Conservation (phyloP, 768 basidiomycete species). For the Daedaleopsis sinensis region DNA sequence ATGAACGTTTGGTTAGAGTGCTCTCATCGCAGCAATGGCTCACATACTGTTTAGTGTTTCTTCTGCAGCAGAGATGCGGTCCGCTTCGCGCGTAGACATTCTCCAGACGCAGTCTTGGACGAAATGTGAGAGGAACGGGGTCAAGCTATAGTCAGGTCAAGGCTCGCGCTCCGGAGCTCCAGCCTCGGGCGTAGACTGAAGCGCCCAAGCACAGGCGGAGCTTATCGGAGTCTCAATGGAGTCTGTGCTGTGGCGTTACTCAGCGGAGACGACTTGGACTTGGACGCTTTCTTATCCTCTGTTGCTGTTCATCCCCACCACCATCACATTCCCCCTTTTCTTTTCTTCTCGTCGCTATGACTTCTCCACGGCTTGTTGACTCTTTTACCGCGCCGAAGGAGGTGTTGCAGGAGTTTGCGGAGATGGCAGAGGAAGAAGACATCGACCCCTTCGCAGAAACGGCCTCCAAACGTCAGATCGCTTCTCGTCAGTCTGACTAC, state of each 20-base stretch:
- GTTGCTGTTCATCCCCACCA: not conserved
- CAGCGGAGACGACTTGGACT: not conserved
- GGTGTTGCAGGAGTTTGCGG: conserved; percentile 89
- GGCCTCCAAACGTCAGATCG: conserved; percentile 91
- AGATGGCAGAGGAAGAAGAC: conserved; percentile 92
- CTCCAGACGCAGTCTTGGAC: not conserved
- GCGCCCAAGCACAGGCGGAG: not conserved
- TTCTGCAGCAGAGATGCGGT: conserved; percentile 14
- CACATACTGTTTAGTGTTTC: conserved; percentile 20
- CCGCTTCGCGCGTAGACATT: conserved; percentile 19
- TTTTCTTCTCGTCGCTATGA: conserved; percentile 26
- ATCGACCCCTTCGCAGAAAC: conserved; percentile 92
- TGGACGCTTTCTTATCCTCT: not conserved
- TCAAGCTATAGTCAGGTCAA: no score
- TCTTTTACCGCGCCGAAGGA: conserved; percentile 94
- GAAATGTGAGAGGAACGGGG: no score
- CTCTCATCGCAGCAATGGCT: not conserved
- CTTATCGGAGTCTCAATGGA: conserved; percentile 1
- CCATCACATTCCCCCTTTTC: conserved; percentile 1
- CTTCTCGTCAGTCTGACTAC: conserved; percentile 91
- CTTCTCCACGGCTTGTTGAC: conserved; percentile 62
- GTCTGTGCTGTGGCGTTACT: conserved; percentile 1
- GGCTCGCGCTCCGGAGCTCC: no score
- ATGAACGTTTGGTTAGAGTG: not conserved
- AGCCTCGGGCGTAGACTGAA: no score